Evolutionary conservation across 805 yeast species (phyloP).

Genomic region (Lipomyces orientalis): DNA sequence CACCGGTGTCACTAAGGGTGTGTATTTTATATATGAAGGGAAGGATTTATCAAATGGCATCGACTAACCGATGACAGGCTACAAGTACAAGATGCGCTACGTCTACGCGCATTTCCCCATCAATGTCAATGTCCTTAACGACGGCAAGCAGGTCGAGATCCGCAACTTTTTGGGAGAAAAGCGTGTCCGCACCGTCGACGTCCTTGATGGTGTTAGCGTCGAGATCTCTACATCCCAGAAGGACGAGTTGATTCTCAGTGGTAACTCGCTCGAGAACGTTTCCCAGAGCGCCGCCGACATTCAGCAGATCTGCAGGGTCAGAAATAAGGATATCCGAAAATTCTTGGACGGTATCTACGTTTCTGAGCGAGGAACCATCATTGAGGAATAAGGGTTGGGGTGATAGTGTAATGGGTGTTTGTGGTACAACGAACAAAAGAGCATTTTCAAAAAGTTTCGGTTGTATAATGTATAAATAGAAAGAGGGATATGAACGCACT

Average conservation of each 20-base stretch:
- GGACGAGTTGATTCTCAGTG: slow-evolving; percentile 91
- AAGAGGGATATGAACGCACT: background rate
- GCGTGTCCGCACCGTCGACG: slow-evolving; percentile 86
- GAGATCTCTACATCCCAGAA: slow-evolving; percentile 82
- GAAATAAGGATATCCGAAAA: slow-evolving; percentile 99
- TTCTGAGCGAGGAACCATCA: slow-evolving; percentile 90
- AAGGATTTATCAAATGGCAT: background rate
- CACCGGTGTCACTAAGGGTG: slow-evolving; percentile 98
- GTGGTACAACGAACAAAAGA: background rate
- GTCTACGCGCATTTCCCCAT: slow-evolving; percentile 99
- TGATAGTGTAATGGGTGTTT: background rate
- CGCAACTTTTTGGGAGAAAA: slow-evolving; percentile 99
- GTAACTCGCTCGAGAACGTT: slow-evolving; percentile 96
- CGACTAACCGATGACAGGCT: slow-evolving; percentile 42
- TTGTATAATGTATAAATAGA: slow-evolving; percentile 9
- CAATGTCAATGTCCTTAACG: slow-evolving; percentile 88
- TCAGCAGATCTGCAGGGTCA: slow-evolving; percentile 97
- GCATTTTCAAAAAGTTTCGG: slow-evolving; percentile 12
- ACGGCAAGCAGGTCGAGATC: slow-evolving; percentile 86
- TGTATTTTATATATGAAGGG: slow-evolving; percentile 7
- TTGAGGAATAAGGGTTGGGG: slow-evolving; percentile 55
- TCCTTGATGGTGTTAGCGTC: slow-evolving; percentile 87
- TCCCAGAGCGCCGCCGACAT: slow-evolving; percentile 98
- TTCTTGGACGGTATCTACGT: slow-evolving; percentile 99
- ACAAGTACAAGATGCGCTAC: slow-evolving; percentile 99